Evolutionary conservation across 2,329 filamentous ascomycete genomes (phyloP), one percentile per base, ranked within the genome.

Genomic region (Fusarium haematococcum): DNA sequence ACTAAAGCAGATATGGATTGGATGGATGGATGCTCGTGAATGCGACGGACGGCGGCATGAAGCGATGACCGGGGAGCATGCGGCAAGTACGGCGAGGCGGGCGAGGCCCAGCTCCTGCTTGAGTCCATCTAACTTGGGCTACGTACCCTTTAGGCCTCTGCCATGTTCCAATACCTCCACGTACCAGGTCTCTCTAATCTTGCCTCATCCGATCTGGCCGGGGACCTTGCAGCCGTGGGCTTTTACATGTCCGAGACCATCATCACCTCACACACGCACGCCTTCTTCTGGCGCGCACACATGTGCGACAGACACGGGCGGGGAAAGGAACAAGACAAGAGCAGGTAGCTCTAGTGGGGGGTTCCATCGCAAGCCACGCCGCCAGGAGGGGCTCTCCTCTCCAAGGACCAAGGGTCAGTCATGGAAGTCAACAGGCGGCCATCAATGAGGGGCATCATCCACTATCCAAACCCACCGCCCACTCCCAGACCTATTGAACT

Each of bases 211-310:
- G 60, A 71, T 52, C 58, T 71, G 62, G 52, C 54, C 39, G 57
- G 66, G 52, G 65, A 58, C 57, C 56, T 60, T 59, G 54, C 65
- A 63, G 69, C 33, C 41, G 48, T 58, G 37, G 35, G 32, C 43
- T 50, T 74, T 74, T 74, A 72, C 71, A 74, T 74, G 71, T 74
- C 71, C 71, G 71, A 66, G 62, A 74, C 57, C 71, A 56, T 65
- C 63, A 43, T 69, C 52, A 37, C 70, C 62, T 62, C 41, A 41
- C 50, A 50, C 59, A 50, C 30, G 25, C 39, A 16, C 20, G 20
- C 27, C 43, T 30, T 20, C 27, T 39, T 39, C 25, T 35, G 65
- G 37, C 52, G 57, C 59, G 56, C 60, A 70, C 61, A 62, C 71
- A 72, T 74, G 68, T 74, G 71, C 61, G 59, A 74, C 61, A 62